Evolutionary conservation across 257 asterid species (phyloP), one percentile per base, ranked within the genome.

Genomic region (Petrea volubilis): DNA sequence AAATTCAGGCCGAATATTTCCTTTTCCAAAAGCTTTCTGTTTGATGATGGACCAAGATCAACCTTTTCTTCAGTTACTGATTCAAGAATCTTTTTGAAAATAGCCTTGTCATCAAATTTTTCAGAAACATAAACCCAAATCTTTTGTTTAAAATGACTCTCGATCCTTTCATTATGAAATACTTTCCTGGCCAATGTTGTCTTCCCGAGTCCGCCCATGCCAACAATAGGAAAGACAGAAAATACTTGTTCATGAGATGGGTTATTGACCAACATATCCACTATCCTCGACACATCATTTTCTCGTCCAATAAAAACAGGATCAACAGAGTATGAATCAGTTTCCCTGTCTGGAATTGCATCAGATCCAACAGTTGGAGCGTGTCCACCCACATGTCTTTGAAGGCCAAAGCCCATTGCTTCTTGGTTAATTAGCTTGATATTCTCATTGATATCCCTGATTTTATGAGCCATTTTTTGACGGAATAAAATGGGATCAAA

Each of bases 161-260:
- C n/a, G n/a, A n/a, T n/a, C n/a, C n/a, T n/a, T n/a, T n/a, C 53
- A 38, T 61, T 24, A 3, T 63, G 8, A 13, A 60, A 64, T 8
- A 77, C 28, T 10, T 23, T 1, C 5, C 64, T 53, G 31, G 74
- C 77, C 12, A 73, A 12, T 0, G 85, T 67, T 1, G 82, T 73
- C 24, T 73, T 68, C 6, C 82, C 82, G 1, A 59, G 70, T 1
- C 73, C 78, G 21, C 70, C 79, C 79, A 78, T 68, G 7, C 79
- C 83, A 10, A 70, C 47, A 12, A 79, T 44, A 1, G 81, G 69
- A 58, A 68, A 4, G 17, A 79, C 55, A 2, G 60, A 28, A 21
- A 72, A 3, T 3, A 38, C 57, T 44, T 73, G 41, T 0, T 43
- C 36, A 20, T 0, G 3, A n/a, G n/a, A n/a, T 12, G 51, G 51